A percentile compares a stretch with the other conserved stretches of the same genome.
These are phyloP conservation scores for Cyberlindnera americana DNA, from an alignment of 805 yeast species.

Conservation along the genomic window DNA sequence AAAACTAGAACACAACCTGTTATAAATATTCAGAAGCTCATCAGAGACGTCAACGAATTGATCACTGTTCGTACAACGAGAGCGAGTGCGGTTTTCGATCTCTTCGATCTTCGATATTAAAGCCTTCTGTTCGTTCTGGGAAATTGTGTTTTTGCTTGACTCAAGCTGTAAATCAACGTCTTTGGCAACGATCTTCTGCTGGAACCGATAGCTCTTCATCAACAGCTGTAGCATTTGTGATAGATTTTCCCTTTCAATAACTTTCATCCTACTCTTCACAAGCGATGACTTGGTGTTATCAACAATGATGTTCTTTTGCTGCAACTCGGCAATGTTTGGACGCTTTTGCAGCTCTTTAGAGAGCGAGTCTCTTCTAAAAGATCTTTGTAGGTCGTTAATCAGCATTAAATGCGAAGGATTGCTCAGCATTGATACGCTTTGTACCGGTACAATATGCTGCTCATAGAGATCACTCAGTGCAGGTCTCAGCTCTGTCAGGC, in stretches of 20 bases:
- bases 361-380: slow-evolving; percentile 19
- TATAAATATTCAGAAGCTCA: slow-evolving; percentile 11
- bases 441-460: slow-evolving; percentile 20
- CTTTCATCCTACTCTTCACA: slow-evolving; percentile 8
- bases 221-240: slow-evolving; percentile 18
- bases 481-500: slow-evolving; percentile 18
- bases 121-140: slow-evolving; percentile 1
- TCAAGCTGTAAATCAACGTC: no score
- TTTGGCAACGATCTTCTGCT: slow-evolving; percentile 9
- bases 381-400: slow-evolving; percentile 14
- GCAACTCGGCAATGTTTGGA: slow-evolving; percentile 20
- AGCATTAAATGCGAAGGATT: slow-evolving; percentile 4
- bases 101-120: slow-evolving; percentile 8
- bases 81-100: slow-evolving; percentile 4
- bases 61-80: background rate
- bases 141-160: no score
- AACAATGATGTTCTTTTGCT: slow-evolving; percentile 19
- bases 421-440: slow-evolving; percentile 6
- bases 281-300: slow-evolving; percentile 8
- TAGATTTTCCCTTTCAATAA: slow-evolving; percentile 15
- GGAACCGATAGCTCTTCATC: slow-evolving; percentile 17
- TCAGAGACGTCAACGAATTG: slow-evolving; percentile 9
- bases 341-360: slow-evolving; percentile 20
- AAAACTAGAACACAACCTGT: slow-evolving; percentile 7
- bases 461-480: slow-evolving; percentile 12